A percentile compares a stretch with the other conserved stretches of the same genome.
Conservation (phyloP, 2,329 filamentous ascomycete genomes). For the Ceratocystis cacaofunesta region DNA sequence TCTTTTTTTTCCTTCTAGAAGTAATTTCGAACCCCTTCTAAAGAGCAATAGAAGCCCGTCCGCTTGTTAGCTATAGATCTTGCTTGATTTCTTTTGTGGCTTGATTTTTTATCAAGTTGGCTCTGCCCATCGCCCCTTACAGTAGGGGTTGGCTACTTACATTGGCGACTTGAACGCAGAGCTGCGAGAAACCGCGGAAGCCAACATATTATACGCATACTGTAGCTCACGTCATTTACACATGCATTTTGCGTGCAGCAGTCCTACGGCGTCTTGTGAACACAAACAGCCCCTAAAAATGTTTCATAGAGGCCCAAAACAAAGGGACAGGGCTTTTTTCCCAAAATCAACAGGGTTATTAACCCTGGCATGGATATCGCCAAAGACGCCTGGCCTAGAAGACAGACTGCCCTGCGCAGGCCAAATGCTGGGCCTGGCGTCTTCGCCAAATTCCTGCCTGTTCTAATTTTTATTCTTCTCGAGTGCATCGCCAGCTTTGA, state of each 20-base stretch:
- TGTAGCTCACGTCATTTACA: no score
- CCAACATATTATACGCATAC: no score
- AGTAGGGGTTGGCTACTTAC: background rate
- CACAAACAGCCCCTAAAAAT: no score
- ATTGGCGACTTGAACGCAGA: background rate
- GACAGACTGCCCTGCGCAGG: background rate
- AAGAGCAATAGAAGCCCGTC: background rate
- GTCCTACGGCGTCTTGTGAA: no score
- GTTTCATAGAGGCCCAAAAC: no score
- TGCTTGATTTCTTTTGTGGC: background rate
- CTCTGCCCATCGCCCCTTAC: background rate
- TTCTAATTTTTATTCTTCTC: background rate
- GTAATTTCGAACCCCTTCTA: background rate
- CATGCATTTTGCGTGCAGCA: no score
- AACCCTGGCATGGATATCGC: no score
- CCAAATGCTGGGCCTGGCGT: background rate
- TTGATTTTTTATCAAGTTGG: background rate
- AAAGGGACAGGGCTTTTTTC: no score
- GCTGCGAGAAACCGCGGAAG: no score
- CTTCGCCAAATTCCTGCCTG: background rate
- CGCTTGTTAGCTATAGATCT: background rate
- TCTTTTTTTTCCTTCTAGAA: background rate
- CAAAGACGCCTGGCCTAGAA: background rate
- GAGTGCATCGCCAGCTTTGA: background rate
- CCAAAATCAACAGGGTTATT: no score